A percentile compares a stretch with the other conserved stretches of the same genome.
Conservation (phyloP, 2,329 filamentous ascomycete species). For the Pestalotiopsis fici region DNA sequence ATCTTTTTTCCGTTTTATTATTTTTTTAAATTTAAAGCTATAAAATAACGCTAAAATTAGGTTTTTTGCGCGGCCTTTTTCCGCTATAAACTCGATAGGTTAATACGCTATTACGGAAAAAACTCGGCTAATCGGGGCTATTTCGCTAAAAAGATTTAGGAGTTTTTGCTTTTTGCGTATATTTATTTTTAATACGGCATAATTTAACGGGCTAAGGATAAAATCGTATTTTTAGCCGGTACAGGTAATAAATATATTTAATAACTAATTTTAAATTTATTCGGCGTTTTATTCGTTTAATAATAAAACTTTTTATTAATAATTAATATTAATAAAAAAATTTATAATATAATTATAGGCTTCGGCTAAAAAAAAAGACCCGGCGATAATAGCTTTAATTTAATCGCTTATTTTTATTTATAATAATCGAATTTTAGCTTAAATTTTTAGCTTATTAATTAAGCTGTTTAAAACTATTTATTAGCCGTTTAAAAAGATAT, state of each 20-base stretch:
- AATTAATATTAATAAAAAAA: neutral
- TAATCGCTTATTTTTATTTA: neutral
- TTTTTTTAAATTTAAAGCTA: neutral
- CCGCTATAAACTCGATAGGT: neutral
- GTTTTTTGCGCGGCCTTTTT: neutral
- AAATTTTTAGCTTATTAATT: neutral
- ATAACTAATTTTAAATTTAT: neutral
- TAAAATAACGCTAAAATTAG: neutral
- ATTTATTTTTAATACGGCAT: neutral
- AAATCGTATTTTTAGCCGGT: neutral
- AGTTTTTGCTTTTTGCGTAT: neutral
- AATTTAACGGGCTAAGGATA: neutral
- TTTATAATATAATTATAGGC: neutral
- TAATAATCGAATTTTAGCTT: neutral
- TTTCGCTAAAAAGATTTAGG: neutral
- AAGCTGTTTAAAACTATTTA: neutral
- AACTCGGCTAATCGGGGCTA: neutral
- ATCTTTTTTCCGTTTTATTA: neutral
- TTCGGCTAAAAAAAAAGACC: neutral
- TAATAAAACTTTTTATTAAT: neutral
- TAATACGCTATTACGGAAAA: neutral
- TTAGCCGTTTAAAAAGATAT: neutral
- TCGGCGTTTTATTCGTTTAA: neutral
- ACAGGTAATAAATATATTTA: neutral
- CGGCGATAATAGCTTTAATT: neutral